Evolutionary conservation across 1,284 basidiomycete species (phyloP), one percentile per base, ranked within the genome.

Genomic region (Puccinia coronata): DNA sequence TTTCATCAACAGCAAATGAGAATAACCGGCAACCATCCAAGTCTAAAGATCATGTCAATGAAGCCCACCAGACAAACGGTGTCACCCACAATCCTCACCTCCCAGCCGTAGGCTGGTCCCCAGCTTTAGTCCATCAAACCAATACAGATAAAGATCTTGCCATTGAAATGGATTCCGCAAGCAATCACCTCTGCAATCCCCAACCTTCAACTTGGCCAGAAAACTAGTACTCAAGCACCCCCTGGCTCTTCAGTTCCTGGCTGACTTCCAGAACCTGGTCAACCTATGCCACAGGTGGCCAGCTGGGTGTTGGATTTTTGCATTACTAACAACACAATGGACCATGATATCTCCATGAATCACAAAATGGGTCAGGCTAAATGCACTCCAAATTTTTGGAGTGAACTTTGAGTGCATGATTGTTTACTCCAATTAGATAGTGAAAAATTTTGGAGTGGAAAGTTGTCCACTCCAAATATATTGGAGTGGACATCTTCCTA

Each of bases 1-100:
- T 20, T 4, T 8, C 23, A 28, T 39, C 59, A 63, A 63, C 11
- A 31, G 25, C 8, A n/a, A 18, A 39, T 11, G 59, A 31, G 4
- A 31, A 14, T 39, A n/a, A n/a, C n/a, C 59, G 12, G 6, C 25
- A 6, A 63, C 34, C 6, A 11, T n/a, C 59, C 25, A 63, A 25
- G 5, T 63, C 59, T 28, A 39, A 63, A 63, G 34, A 14, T 12
- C 34, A n/a, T n/a, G n/a, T n/a, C 25, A 25, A 63, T 11, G 25
- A 63, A 63, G 59, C 25, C 59, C 5, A 63, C 59, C 25, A 6
- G 59, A 63, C 20, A 16, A 63, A 63, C 59, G 34, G 59, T 63
- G 59, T 63, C 59, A 34, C 18, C 20, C 59, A n/a, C 6, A 12
- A 6, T 31, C 34, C 11, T 28, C 25, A 14, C 34, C 59, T 31